phyloP scores from a whole-genome alignment of 148 eudicot species.

The Rhododendron ferrugineum region DNA sequence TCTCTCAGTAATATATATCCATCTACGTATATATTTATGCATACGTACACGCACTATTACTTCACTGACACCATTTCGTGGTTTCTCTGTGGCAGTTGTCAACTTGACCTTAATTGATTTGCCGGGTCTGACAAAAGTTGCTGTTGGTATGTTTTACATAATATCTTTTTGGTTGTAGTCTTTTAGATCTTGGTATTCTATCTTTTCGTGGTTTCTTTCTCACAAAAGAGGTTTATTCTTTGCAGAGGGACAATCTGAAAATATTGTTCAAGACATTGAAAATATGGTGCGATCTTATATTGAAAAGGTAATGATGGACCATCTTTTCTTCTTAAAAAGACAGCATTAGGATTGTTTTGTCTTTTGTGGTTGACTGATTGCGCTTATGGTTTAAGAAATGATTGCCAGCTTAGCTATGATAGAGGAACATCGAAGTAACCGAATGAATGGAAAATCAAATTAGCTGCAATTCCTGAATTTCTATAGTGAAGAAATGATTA shows the following conservation, averaged over 20 bases:
- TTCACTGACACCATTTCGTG: conserved; percentile 5
- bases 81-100: conserved; percentile 57
- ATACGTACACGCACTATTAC: background rate
- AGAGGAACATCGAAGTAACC: background rate
- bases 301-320: conserved; percentile 45
- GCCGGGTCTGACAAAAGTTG: conserved; percentile 97
- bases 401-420: background rate
- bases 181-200: background rate
- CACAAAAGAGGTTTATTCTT: conserved; percentile 10
- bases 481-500: background rate
- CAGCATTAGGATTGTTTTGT: background rate
- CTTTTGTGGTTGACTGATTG: background rate
- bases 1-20: background rate
- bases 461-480: background rate
- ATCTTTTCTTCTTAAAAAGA: background rate
- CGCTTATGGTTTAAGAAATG: background rate
- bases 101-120: conserved; percentile 87
- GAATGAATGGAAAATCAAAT: background rate
- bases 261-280: conserved; percentile 67
- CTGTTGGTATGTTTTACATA: conserved; percentile 65
- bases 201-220: background rate
- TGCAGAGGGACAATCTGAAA: conserved; percentile 78
- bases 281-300: conserved; percentile 72
- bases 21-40: background rate
- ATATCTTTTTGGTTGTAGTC: background rate